Conservation (phyloP, 345 rosid species). For the Tarenaya hassleriana region DNA sequence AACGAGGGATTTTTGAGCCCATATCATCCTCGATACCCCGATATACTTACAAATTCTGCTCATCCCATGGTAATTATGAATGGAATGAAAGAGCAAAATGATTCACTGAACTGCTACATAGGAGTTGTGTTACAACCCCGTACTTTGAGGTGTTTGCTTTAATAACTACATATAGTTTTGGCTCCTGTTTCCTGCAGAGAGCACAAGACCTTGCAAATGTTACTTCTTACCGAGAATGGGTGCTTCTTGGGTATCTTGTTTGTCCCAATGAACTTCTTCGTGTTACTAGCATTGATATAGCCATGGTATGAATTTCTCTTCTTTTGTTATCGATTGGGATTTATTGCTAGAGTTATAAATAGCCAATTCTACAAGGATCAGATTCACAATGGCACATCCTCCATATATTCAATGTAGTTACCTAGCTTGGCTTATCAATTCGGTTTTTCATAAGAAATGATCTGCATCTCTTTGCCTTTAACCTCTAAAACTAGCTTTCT, state of each 20-base stretch:
- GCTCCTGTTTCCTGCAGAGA: conserved; percentile 49
- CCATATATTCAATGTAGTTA: neutral
- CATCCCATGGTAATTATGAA: conserved; percentile 74
- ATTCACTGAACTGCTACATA: conserved; percentile 8
- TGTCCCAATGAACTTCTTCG: conserved; percentile 99
- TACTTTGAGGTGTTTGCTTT: conserved; percentile 13
- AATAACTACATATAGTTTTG: conserved; percentile 18
- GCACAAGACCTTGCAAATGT: conserved; percentile 99
- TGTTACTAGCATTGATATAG: conserved; percentile 96
- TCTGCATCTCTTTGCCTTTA: neutral
- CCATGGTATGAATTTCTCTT: conserved; percentile 48
- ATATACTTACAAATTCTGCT: conserved; percentile 95
- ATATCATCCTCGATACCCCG: conserved; percentile 96
- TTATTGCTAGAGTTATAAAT: conserved; percentile 7
- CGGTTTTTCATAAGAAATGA: neutral
- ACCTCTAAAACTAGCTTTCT: conserved; percentile 4
- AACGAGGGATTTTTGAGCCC: conserved; percentile 97
- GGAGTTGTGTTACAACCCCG: neutral
- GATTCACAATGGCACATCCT: conserved; percentile 1
- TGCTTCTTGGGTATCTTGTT: conserved; percentile 92
- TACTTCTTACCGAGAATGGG: conserved; percentile 96
- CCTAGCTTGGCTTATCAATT: neutral
- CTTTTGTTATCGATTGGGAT: conserved; percentile 14
- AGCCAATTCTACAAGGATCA: conserved; percentile 4
- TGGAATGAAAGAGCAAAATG: conserved; percentile 10